Evolutionary conservation across 2,329 filamentous ascomycete genomes (phyloP), one percentile per base, ranked within the genome.

Genomic region (Fusarium veterinarium): DNA sequence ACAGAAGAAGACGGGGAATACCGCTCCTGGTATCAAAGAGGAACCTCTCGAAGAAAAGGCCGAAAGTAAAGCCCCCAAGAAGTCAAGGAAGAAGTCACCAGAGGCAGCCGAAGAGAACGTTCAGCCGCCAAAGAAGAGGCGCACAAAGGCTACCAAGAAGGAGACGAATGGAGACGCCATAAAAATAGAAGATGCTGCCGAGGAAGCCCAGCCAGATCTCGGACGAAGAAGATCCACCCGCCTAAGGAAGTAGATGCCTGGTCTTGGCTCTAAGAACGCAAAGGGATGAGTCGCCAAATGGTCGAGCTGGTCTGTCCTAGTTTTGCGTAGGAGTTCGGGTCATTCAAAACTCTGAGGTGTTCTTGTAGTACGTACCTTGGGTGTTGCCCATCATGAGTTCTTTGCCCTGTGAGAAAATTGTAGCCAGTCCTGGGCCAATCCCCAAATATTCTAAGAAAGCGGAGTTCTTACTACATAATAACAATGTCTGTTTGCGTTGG

Each of bases 1-100:
- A 33, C 96, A 98, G 84, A 97, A 95, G 85, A 97, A 97, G 85
- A 88, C 81, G 0, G 87, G 86, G 0, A 79, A 79, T 7, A 80
- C 85, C 8, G 80, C 79, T 8, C 70, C 81, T 1, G 82, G 82
- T 2, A 81, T 84, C 35, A 87, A 88, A 71, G 82, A 85, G 49
- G 83, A 86, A 64, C 76, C 80, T 0, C 52, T 81, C 6, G 80
- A 82, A 44, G 73, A 75, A 8, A 77, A 78, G n/a, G 58, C 41
- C 5, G 49, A 60, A 62, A 37, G 76, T 71, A 57, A 79, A 38
- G 61, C 75, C 6, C 78, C 76, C 23, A 78, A 76, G 42, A 78
- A 76, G 45, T 59, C 75, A 38, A 69, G 75, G 33, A 80, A 78
- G 71, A 64, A 61, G 40, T 51, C 60, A 12, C 48, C 63, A 25